These are phyloP conservation scores for Kwoniella dejecticola DNA, from an alignment of 768 basidiomycete genomes.

Conservation along the genomic window DNA sequence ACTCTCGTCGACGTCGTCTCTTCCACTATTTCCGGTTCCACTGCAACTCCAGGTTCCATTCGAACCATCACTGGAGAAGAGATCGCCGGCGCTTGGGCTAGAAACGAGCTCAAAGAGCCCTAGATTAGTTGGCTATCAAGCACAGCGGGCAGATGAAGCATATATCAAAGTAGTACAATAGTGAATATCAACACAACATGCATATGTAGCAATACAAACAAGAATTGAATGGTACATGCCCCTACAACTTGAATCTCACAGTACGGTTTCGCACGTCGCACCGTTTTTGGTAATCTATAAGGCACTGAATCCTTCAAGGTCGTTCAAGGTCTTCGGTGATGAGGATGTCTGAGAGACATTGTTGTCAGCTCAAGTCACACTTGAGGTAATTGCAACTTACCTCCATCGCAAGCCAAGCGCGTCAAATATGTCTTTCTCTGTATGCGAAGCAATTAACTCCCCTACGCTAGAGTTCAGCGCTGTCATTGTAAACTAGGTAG, in stretches of 20 bases:
- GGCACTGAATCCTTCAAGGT: too few relatives aligned
- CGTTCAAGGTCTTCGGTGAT: slow-evolving; percentile 44
- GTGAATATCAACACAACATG: slow-evolving; percentile 13
- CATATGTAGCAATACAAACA: slow-evolving; percentile 25
- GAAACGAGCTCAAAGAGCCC: slow-evolving; percentile 43
- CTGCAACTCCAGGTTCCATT: slow-evolving; percentile 72
- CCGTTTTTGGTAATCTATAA: too few relatives aligned
- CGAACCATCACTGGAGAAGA: slow-evolving; percentile 72
- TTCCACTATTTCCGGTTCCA: slow-evolving; percentile 65
- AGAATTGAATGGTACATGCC: too few relatives aligned
- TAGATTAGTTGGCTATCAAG: slow-evolving; percentile 1
- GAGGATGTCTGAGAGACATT: slow-evolving; percentile 28
- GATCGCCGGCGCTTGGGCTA: slow-evolving; percentile 57
- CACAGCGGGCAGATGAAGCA: not conserved
- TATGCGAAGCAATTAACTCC: slow-evolving; percentile 77
- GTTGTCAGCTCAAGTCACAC: not conserved
- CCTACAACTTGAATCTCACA: too few relatives aligned
- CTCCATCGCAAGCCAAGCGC: slow-evolving; percentile 62
- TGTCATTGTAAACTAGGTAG: not conserved
- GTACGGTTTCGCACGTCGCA: too few relatives aligned
- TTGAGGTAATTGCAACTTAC: slow-evolving; percentile 16
- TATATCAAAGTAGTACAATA: not conserved
- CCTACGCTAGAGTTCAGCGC: not conserved
- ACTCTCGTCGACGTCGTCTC: slow-evolving; percentile 66
- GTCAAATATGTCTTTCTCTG: slow-evolving; percentile 81